phyloP scores from a whole-genome alignment of 2,329 filamentous ascomycete genomes.

The Onygenales sp. region DNA sequence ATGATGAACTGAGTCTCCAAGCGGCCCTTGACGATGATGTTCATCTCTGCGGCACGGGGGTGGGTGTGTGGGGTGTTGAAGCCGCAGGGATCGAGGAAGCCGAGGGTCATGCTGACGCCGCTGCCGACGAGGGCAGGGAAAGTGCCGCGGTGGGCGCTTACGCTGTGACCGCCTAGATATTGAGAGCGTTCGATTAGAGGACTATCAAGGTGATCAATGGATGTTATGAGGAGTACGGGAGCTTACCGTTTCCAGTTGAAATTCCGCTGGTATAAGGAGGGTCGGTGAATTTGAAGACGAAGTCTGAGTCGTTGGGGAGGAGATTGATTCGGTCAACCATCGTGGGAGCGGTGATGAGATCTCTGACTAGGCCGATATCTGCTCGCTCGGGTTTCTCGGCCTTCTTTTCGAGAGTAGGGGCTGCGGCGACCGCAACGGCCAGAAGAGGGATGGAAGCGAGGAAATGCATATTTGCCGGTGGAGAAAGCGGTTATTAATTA shows the following conservation, averaged over 20 bases:
- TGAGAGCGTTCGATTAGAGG: background rate
- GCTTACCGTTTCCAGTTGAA: background rate
- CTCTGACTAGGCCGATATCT: background rate
- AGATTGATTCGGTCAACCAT: conserved; percentile 9
- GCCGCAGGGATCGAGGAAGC: conserved; percentile 43
- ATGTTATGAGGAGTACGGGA: background rate
- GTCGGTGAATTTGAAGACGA: conserved; percentile 42
- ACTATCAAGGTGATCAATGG: background rate
- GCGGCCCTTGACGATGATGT: conserved; percentile 41
- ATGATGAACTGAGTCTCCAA: conserved; percentile 45
- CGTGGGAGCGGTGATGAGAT: background rate
- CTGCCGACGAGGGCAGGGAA: conserved; percentile 50
- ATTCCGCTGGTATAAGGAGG: conserved; percentile 31
- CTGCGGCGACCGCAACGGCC: background rate
- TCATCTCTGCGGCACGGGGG: conserved; percentile 45
- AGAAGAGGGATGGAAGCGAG: background rate
- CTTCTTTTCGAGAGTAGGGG: background rate
- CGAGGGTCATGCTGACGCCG: conserved; percentile 43
- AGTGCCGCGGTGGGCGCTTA: conserved; percentile 46
- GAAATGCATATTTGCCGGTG: background rate
- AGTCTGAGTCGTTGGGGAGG: conserved; percentile 32
- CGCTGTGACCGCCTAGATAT: conserved; percentile 3
- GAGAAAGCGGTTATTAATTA: too few species aligned
- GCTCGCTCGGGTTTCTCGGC: background rate
- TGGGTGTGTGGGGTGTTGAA: conserved; percentile 51